Evolutionary conservation across 2,329 filamentous ascomycete genomes (phyloP), one percentile per base, ranked within the genome.

Genomic region (Cladosporium sp.): DNA sequence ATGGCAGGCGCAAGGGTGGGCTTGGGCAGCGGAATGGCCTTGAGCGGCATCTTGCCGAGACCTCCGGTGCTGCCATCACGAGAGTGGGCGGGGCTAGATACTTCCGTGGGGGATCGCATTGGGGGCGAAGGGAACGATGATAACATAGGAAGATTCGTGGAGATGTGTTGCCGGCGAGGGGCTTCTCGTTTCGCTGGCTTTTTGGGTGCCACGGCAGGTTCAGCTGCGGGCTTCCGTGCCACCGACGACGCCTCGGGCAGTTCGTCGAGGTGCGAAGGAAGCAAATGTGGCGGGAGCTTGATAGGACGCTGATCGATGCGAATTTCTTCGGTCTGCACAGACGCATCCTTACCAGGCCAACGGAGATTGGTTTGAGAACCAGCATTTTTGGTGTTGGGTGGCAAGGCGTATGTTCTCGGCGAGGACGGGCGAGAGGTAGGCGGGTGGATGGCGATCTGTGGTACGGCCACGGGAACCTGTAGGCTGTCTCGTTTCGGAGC

Each of bases 311-410:
- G 82, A 65, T 95, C 91, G 5, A 95, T 81, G 52, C 88, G 82
- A 54, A 97, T 96, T 54, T 89, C 87, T 61, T 97, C 91, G 0
- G 93, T 98, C 73, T 98, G 93, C 54, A 91, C 78, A 2, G 80
- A 82, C 43, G 71, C 76, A 52, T 78, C 84, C 38, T 72, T 74
- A 59, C 75, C 74, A 14, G 73, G 68, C 22, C 69, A 66, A 9
- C 74, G 68, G 45, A 83, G 74, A 35, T 78, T 77, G 22, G 90
- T 89, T 70, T 98, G 93, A 62, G 86, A 92, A 14, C 83, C 84
- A 58, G 86, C 83, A 69, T 89, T 89, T 68, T 90, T 96, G 6
- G 82, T 85, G 56, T 83, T 83, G 53, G 91, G 84, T 50, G 90
- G 90, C 31, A 95, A 84, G 51, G 95, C 80, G 48, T 85, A 84